These are phyloP conservation scores for Rehmannia glutinosa DNA, from an alignment of 257 asterid genomes.

Conservation along the genomic window DNA sequence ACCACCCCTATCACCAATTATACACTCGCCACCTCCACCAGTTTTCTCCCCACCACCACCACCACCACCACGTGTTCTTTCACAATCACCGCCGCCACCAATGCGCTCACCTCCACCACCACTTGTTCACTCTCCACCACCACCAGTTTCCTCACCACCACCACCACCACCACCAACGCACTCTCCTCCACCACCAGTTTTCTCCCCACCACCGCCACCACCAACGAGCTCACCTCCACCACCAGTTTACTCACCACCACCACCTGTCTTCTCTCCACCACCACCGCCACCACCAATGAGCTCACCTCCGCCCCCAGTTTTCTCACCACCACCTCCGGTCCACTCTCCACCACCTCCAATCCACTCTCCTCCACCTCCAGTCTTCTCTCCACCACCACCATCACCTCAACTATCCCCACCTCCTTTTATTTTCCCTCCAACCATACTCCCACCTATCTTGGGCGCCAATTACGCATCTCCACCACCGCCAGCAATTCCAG, in stretches of 20 bases:
- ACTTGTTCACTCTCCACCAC: slow-evolving; percentile 4
- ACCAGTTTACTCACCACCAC: slow-evolving; percentile 8
- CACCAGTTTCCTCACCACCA: background rate
- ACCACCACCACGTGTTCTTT: background rate
- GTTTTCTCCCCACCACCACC: slow-evolving; percentile 2
- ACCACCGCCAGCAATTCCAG: slow-evolving; percentile 58
- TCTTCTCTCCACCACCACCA: slow-evolving; percentile 8
- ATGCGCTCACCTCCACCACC: background rate
- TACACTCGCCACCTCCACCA: slow-evolving; percentile 6
- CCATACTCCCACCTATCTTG: slow-evolving; percentile 24
- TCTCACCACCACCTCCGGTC: slow-evolving; percentile 6
- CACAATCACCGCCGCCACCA: slow-evolving; percentile 24
- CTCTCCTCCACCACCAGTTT: slow-evolving; percentile 10
- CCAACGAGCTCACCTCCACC: slow-evolving; percentile 4
- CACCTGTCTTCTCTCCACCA: too few species aligned
- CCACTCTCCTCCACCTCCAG: slow-evolving; percentile 19
- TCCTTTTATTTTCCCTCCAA: slow-evolving; percentile 22
- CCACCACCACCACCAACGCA: background rate
- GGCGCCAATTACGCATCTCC: slow-evolving; percentile 44
- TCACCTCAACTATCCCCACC: slow-evolving; percentile 25
- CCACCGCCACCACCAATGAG: background rate
- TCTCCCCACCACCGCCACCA: background rate
- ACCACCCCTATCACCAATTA: background rate
- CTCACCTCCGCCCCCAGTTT: background rate
- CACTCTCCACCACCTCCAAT: slow-evolving; percentile 13